Percentiles rank a stretch among this genome's conserved stretches.
These are phyloP conservation scores for Centella asiatica DNA, from an alignment of 129 eudicot species.

Conservation along the genomic window DNA sequence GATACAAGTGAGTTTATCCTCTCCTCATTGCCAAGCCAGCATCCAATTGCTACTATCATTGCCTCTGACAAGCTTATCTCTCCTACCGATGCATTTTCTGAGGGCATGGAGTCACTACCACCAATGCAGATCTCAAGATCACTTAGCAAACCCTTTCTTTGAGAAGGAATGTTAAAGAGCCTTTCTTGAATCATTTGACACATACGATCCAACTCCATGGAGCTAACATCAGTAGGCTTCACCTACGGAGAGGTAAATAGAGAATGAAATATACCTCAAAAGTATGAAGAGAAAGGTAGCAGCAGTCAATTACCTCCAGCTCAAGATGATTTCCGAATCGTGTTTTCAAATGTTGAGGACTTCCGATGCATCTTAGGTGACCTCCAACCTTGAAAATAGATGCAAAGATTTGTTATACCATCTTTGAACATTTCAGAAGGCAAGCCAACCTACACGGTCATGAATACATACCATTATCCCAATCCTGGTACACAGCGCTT, in stretches of 20 bases:
- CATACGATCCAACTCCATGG: constrained; percentile 53
- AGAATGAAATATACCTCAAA: constrained; percentile 7
- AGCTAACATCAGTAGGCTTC: constrained; percentile 80
- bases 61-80: constrained; percentile 82
- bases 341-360: constrained; percentile 93
- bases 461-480: constrained; percentile 73
- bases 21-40: constrained; percentile 86
- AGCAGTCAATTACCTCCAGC: constrained; percentile 51
- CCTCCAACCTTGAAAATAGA: constrained; percentile 67
- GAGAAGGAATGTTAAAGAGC: constrained; percentile 60
- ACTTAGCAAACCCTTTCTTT: constrained; percentile 51
- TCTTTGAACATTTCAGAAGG: not conserved
- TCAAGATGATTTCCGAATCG: constrained; percentile 98
- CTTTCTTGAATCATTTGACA: constrained; percentile 66
- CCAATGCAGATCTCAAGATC: constrained; percentile 86
- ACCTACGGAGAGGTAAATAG: constrained; percentile 36
- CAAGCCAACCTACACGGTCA: not conserved
- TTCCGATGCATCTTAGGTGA: constrained; percentile 85
- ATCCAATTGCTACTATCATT: constrained; percentile 56
- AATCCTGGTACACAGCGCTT: constrained; percentile 93
- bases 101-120: constrained; percentile 40
- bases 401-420: constrained; percentile 1
- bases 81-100: constrained; percentile 60
- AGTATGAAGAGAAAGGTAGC: not conserved
- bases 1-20: constrained; percentile 42